Evolutionary conservation across 257 asterid species (phyloP).

Genomic region (Ilex aquifolium): DNA sequence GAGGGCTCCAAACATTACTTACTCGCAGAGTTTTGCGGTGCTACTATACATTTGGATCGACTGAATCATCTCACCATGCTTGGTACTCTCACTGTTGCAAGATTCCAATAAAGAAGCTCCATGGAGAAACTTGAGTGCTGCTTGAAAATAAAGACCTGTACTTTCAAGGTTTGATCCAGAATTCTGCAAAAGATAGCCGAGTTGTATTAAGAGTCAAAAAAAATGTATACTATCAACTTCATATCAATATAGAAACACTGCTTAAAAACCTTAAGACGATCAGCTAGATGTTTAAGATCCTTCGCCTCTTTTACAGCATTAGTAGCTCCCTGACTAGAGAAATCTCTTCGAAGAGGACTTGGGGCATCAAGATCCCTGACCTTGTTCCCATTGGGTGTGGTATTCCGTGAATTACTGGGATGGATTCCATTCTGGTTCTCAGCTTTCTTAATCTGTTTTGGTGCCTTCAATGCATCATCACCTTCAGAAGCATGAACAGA

Average conservation of each 20-base stretch:
- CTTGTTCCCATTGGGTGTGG: slow-evolving; percentile 55
- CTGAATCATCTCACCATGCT: slow-evolving; percentile 67
- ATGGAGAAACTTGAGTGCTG: slow-evolving; percentile 88
- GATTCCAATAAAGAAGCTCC: slow-evolving; percentile 92
- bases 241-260: neutral
- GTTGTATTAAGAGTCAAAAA: slow-evolving; percentile 16
- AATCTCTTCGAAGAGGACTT: slow-evolving; percentile 79
- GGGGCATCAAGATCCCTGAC: slow-evolving; percentile 60
- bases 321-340: slow-evolving; percentile 75
- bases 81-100: slow-evolving; percentile 62
- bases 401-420: slow-evolving; percentile 36
- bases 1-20: slow-evolving; percentile 25
- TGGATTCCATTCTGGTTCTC: slow-evolving; percentile 45
- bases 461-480: slow-evolving; percentile 39
- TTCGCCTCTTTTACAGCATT: slow-evolving; percentile 90
- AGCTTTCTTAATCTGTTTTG: slow-evolving; percentile 46
- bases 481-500: slow-evolving; percentile 32
- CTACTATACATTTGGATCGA: slow-evolving; percentile 78
- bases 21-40: slow-evolving; percentile 99
- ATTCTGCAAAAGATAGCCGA: slow-evolving; percentile 42
- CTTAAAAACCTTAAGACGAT: slow-evolving; percentile 69
- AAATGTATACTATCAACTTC: neutral
- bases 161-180: slow-evolving; percentile 69
- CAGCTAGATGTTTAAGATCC: slow-evolving; percentile 93
- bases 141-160: slow-evolving; percentile 74